Evolutionary conservation across 2,329 filamentous ascomycete genomes (phyloP).

Genomic region (Aureobasidium leucospermi): DNA sequence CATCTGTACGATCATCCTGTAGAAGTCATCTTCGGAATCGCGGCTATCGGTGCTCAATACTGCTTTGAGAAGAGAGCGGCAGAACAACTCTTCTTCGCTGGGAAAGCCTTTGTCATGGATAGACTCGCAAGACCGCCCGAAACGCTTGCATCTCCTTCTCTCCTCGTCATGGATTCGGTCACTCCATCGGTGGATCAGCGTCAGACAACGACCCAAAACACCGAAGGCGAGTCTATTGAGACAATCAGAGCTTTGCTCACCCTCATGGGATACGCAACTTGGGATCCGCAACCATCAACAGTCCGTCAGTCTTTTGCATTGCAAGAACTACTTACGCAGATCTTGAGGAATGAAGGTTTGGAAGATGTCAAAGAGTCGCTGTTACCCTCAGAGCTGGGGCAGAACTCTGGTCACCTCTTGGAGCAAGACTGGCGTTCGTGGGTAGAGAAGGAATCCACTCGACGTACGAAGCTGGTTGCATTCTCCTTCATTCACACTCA

Average conservation of each 20-base stretch:
- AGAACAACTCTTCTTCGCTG: slow-evolving; percentile 51
- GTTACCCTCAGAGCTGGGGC: not conserved
- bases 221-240: slow-evolving; percentile 43
- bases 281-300: slow-evolving; percentile 51
- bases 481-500: slow-evolving; percentile 55
- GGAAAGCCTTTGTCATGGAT: slow-evolving; percentile 32
- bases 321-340: slow-evolving; percentile 48
- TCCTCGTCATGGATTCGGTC: not conserved
- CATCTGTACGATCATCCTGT: slow-evolving; percentile 57
- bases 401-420: no score
- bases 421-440: slow-evolving; percentile 34
- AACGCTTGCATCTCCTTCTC: no score
- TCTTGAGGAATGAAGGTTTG: slow-evolving; percentile 49
- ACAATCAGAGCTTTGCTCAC: slow-evolving; percentile 59
- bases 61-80: slow-evolving; percentile 46
- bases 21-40: slow-evolving; percentile 59
- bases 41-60: slow-evolving; percentile 62
- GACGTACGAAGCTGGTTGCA: slow-evolving; percentile 49
- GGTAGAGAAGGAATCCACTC: slow-evolving; percentile 46
- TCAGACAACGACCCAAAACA: not conserved
- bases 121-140: not conserved
- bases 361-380: slow-evolving; percentile 11
- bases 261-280: slow-evolving; percentile 54
- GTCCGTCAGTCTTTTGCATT: slow-evolving; percentile 51
- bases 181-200: no score